These are phyloP conservation scores for Teunomyces gatunensis DNA, from an alignment of 805 yeast genomes.

Conservation along the genomic window DNA sequence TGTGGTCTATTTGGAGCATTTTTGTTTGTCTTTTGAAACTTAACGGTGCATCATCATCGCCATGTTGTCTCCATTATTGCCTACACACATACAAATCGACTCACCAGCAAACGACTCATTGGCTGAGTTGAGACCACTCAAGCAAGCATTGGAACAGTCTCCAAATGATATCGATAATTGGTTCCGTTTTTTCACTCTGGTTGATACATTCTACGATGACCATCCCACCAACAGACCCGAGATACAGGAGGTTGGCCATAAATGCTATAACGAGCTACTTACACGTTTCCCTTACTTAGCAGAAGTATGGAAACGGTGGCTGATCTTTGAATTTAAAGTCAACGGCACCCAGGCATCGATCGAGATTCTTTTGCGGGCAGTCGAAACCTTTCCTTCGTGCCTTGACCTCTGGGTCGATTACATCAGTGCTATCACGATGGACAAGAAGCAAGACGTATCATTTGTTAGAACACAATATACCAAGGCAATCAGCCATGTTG, in stretches of 20 bases:
- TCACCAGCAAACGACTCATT: background rate
- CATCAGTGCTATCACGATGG: conserved; percentile 43
- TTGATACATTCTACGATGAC: conserved; percentile 21
- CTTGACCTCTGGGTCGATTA: conserved; percentile 72
- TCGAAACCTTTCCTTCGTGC: conserved; percentile 53
- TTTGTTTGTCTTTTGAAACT: background rate
- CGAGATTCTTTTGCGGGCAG: conserved; percentile 41
- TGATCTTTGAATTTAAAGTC: conserved; percentile 53
- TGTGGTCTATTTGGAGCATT: background rate
- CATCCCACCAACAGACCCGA: conserved; percentile 12
- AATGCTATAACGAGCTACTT: conserved; percentile 35
- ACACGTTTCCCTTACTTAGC: conserved; percentile 54
- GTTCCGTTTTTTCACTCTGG: conserved; percentile 35
- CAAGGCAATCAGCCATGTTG: conserved; percentile 51
- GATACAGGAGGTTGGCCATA: conserved; percentile 17
- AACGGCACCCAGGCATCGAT: conserved; percentile 54
- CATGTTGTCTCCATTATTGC: background rate
- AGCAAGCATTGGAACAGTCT: conserved; percentile 8
- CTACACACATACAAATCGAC: background rate
- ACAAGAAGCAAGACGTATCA: conserved; percentile 24
- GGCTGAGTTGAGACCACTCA: background rate
- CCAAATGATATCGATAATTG: conserved; percentile 38
- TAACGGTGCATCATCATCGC: background rate
- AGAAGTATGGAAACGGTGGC: conserved; percentile 64
- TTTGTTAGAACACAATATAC: conserved; percentile 44